Evolutionary conservation across 768 basidiomycete genomes (phyloP).

Genomic region (Pseudohyphozyma bogoriensis): DNA sequence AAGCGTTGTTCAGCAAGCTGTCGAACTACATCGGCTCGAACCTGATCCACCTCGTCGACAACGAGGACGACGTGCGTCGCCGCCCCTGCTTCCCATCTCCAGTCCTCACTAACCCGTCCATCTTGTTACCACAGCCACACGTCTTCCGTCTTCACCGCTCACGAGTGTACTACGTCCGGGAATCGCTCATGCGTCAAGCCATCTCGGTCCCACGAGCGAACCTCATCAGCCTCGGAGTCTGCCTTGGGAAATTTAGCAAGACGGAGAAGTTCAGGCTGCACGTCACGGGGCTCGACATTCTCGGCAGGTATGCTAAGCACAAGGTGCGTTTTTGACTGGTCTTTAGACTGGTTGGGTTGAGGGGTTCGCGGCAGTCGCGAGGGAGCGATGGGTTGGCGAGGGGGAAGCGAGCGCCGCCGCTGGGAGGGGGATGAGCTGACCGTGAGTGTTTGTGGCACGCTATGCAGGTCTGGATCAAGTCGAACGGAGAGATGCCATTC

Average conservation of each 20-base stretch:
- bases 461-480: conserved; percentile 99
- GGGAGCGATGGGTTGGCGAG: not conserved
- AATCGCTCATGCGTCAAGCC: conserved; percentile 81
- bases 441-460: too few species aligned
- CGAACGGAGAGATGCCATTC: conserved; percentile 99
- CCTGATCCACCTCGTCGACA: conserved; percentile 54
- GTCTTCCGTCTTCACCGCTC: conserved; percentile 79
- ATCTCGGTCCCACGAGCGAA: conserved; percentile 88
- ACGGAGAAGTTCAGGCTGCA: conserved; percentile 95
- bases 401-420: not conserved
- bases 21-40: conserved; percentile 99
- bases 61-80: conserved; percentile 19
- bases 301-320: conserved; percentile 94
- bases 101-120: not conserved
- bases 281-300: conserved; percentile 80
- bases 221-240: conserved; percentile 85
- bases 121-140: conserved; percentile 7
- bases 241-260: conserved; percentile 96
- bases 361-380: not conserved
- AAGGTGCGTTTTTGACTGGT: conserved; percentile 54
- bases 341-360: not conserved
- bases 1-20: conserved; percentile 88
- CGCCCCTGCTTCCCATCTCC: too few species aligned
- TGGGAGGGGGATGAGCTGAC: not conserved
- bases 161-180: conserved; percentile 92